These are phyloP conservation scores for Calonectria ilicicola DNA, from an alignment of 2,329 filamentous ascomycete genomes.

Conservation along the genomic window DNA sequence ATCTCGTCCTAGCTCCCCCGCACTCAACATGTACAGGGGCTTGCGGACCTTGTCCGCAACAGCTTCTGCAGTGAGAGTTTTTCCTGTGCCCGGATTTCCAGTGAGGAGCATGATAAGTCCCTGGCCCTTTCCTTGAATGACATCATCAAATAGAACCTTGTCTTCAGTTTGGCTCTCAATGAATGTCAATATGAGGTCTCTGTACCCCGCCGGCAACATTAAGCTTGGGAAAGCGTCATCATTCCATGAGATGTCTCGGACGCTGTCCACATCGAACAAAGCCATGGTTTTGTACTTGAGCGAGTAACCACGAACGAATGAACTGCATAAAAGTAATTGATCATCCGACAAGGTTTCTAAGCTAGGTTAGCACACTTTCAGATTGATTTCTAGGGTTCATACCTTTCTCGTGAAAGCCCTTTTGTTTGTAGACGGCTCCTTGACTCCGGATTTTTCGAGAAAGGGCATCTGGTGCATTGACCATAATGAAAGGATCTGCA, in stretches of 20 bases:
- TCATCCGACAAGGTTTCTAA: not conserved
- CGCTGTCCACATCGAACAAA: constrained; percentile 53
- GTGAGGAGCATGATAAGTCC: constrained; percentile 57
- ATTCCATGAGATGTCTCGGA: constrained; percentile 57
- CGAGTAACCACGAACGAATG: constrained; percentile 45
- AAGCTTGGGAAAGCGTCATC: constrained; percentile 56
- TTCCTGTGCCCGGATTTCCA: constrained; percentile 57
- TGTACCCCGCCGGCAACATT: constrained; percentile 57
- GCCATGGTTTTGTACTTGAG: constrained; percentile 40
- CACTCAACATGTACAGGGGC: constrained; percentile 18
- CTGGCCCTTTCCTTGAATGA: constrained; percentile 59
- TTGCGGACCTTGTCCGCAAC: constrained; percentile 19
- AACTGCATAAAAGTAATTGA: not conserved
- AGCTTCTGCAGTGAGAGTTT: constrained; percentile 54
- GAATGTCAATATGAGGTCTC: constrained; percentile 56
- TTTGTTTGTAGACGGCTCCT: not conserved
- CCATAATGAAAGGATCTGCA: no score
- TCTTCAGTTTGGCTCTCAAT: constrained; percentile 51
- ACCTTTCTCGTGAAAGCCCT: not conserved
- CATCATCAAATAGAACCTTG: constrained; percentile 55
- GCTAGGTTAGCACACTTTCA: not conserved
- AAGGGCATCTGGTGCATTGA: not conserved
- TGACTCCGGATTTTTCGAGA: not conserved
- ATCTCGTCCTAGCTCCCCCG: constrained; percentile 32
- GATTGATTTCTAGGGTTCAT: not conserved